Evolutionary conservation across 169 alveolate species (phyloP).

Genomic region (Cryptosporidium meleagridis): DNA sequence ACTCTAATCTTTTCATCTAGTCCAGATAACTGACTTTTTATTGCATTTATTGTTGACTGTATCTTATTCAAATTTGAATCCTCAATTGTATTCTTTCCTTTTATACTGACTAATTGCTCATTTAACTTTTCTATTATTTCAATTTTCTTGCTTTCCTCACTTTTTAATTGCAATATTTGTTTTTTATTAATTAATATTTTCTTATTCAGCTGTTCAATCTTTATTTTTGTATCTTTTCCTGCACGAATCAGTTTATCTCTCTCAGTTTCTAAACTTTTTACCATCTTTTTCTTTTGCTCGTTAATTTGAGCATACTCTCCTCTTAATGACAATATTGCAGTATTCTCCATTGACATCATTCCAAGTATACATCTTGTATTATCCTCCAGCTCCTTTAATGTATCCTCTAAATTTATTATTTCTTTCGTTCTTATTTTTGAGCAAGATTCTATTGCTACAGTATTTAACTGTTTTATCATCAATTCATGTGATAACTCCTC

Average conservation of each 20-base stretch:
- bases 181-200: constrained; percentile 25
- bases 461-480: neutral
- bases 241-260: neutral
- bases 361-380: constrained; percentile 52
- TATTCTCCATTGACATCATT: constrained; percentile 45
- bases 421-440: constrained; percentile 2
- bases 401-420: constrained; percentile 10
- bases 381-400: constrained; percentile 41
- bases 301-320: constrained; percentile 26
- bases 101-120: neutral
- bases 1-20: constrained; percentile 7
- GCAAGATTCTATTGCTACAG: constrained; percentile 44
- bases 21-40: neutral
- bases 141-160: neutral
- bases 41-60: neutral
- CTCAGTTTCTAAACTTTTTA: constrained; percentile 1
- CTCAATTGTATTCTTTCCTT: neutral
- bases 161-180: neutral
- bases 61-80: constrained; percentile 17
- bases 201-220: constrained; percentile 19
- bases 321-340: constrained; percentile 25
- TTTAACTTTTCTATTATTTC: constrained; percentile 5
- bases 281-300: constrained; percentile 15
- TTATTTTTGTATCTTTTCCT: neutral
- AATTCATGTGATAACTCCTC: constrained; percentile 26